A percentile compares a stretch with the other conserved stretches of the same genome.
Evolutionary conservation across 495 filamentous ascomycete genomes (phyloP).

Genomic region (Penicillium malachiteum): DNA sequence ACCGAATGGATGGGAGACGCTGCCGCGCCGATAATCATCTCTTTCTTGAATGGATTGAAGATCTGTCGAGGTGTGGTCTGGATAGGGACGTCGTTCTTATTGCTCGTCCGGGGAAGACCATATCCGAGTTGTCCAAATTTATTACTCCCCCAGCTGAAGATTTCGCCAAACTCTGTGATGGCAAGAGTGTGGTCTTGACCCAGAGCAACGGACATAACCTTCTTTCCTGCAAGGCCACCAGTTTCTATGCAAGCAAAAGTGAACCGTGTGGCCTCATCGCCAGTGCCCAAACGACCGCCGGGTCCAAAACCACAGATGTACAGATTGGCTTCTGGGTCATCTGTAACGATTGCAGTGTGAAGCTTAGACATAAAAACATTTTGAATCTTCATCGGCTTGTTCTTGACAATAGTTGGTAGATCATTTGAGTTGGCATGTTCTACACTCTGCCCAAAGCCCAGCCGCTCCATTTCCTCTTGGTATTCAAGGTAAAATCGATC

Average conservation of each 20-base stretch:
- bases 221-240: slow-evolving; percentile 66
- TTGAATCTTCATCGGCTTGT: slow-evolving; percentile 67
- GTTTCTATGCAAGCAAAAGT: slow-evolving; percentile 77
- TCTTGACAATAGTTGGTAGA: slow-evolving; percentile 67
- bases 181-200: slow-evolving; percentile 91
- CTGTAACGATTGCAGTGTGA: slow-evolving; percentile 84
- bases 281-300: slow-evolving; percentile 85
- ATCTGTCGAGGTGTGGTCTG: slow-evolving; percentile 82
- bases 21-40: slow-evolving; percentile 75
- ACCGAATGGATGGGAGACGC: slow-evolving; percentile 93
- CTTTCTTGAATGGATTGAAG: slow-evolving; percentile 85
- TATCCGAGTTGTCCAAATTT: slow-evolving; percentile 86
- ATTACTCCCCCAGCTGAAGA: slow-evolving; percentile 94
- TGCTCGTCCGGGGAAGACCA: slow-evolving; percentile 53
- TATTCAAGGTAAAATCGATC: slow-evolving; percentile 65
- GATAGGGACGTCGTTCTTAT: slow-evolving; percentile 70
- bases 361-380: slow-evolving; percentile 86
- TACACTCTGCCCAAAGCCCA: slow-evolving; percentile 21
- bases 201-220: slow-evolving; percentile 69
- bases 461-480: slow-evolving; percentile 37
- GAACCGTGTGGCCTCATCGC: slow-evolving; percentile 85
- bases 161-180: slow-evolving; percentile 73
- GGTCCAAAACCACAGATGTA: slow-evolving; percentile 91
- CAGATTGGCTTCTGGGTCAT: slow-evolving; percentile 87
- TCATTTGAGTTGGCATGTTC: slow-evolving; percentile 34